phyloP scores from a whole-genome alignment of 2,329 filamentous ascomycete genomes.

The Fusarium luffae region DNA sequence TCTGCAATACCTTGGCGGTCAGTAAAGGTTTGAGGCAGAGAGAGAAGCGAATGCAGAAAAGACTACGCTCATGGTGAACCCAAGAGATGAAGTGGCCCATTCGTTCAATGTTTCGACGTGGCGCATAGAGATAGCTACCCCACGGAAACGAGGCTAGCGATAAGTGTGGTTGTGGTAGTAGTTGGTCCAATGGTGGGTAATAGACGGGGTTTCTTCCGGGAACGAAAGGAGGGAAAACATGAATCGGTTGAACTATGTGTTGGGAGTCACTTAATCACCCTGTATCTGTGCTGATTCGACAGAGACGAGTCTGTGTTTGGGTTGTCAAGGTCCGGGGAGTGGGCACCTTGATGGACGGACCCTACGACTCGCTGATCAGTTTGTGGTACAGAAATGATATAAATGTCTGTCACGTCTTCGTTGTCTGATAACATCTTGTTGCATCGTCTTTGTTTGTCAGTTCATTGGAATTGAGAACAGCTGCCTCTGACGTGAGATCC shows the following conservation, averaged over 20 bases:
- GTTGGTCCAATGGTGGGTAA: not conserved
- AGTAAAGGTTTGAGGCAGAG: not conserved
- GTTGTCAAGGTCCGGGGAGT: constrained; percentile 35
- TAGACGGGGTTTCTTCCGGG: not conserved
- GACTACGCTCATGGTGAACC: not conserved
- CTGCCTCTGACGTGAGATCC: constrained; percentile 38
- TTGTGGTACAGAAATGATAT: constrained; percentile 18
- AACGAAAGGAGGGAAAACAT: constrained; percentile 7
- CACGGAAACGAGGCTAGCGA: not conserved
- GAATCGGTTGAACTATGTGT: constrained; percentile 15
- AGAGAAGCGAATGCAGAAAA: not conserved
- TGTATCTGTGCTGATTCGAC: constrained; percentile 30
- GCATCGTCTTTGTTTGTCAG: constrained; percentile 26
- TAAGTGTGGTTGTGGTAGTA: not conserved
- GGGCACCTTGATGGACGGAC: constrained; percentile 44
- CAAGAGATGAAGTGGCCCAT: not conserved
- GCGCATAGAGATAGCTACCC: not conserved
- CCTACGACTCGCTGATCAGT: constrained; percentile 26
- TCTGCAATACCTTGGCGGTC: not conserved
- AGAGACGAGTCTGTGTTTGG: constrained; percentile 25
- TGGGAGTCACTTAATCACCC: constrained; percentile 20
- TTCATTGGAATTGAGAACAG: constrained; percentile 2
- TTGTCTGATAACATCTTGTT: not conserved
- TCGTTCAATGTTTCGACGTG: not conserved
- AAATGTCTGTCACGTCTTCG: constrained; percentile 31